These are phyloP conservation scores for Thalia dealbata DNA, from an alignment of 176 grass and related monocot genomes.

Conservation along the genomic window DNA sequence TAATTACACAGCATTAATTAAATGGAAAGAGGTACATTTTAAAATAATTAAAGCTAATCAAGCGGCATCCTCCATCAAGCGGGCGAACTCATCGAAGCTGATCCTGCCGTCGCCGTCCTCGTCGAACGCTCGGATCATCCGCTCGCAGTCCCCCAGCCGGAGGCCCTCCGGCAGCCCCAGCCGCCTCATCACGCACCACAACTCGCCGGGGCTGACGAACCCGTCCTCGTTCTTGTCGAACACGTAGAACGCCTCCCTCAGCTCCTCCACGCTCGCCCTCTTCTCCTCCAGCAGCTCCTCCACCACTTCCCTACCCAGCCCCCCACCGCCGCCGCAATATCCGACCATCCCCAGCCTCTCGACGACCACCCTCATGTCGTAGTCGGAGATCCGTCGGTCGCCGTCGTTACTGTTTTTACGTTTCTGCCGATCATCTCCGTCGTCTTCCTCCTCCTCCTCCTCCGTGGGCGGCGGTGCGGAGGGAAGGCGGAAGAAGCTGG, in stretches of 20 bases:
- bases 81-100: constrained; percentile 49
- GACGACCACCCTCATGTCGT: not conserved
- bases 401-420: too few relatives aligned
- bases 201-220: constrained; percentile 40
- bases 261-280: constrained; percentile 43
- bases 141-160: constrained; percentile 30
- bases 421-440: too few relatives aligned
- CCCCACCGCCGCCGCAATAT: not conserved
- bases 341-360: not conserved
- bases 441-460: too few relatives aligned
- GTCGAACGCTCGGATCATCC: constrained; percentile 55
- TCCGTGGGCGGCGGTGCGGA: too few relatives aligned
- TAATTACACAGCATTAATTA: too few relatives aligned
- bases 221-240: constrained; percentile 79
- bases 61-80: constrained; percentile 51
- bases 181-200: constrained; percentile 54
- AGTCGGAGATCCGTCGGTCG: not conserved
- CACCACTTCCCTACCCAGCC: constrained; percentile 8
- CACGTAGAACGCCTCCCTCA: constrained; percentile 65
- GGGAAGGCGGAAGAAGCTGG: too few relatives aligned
- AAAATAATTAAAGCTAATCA: constrained; percentile 1
- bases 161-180: constrained; percentile 40
- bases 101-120: constrained; percentile 44
- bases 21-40: too few relatives aligned
- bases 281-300: constrained; percentile 36